phyloP scores from a whole-genome alignment of 2,329 filamentous ascomycete genomes.

The Boeremia lycopersici region DNA sequence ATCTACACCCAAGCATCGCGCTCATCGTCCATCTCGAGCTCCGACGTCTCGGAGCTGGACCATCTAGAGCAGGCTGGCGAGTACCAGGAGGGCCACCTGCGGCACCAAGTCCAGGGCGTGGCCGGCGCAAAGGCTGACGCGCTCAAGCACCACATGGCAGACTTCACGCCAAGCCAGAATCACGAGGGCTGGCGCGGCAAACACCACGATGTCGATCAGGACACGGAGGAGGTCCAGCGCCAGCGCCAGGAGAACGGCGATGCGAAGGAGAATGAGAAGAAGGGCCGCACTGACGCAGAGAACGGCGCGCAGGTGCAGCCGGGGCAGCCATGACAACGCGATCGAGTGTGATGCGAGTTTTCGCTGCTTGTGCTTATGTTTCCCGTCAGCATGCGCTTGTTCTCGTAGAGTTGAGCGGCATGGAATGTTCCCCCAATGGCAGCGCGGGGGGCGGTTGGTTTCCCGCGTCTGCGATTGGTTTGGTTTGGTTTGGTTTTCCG shows the following conservation, averaged over 20 bases:
- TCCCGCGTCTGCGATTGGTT: not conserved
- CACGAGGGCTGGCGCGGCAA: conserved; percentile 32
- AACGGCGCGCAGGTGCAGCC: not conserved
- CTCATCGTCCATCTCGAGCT: conserved; percentile 57
- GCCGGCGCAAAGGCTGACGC: conserved; percentile 30
- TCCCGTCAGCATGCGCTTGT: too few relatives aligned
- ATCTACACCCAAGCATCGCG: conserved; percentile 61
- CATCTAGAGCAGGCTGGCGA: conserved; percentile 33
- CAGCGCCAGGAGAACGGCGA: not conserved
- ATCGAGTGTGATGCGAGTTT: too few relatives aligned
- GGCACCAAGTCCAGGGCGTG: conserved; percentile 38
- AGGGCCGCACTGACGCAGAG: not conserved
- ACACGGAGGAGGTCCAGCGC: conserved; percentile 21
- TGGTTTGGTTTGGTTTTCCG: not conserved
- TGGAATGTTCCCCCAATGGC: too few relatives aligned
- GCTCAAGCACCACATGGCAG: conserved; percentile 33
- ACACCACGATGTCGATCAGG: conserved; percentile 21
- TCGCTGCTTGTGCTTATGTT: too few relatives aligned
- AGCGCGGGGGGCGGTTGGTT: too few relatives aligned
- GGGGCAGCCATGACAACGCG: not conserved
- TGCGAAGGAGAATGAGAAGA: not conserved
- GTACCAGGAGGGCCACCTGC: conserved; percentile 29
- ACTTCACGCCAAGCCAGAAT: conserved; percentile 30
- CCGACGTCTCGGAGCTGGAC: conserved; percentile 65
- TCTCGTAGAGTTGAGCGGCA: too few relatives aligned